Evolutionary conservation across 345 rosid genomes (phyloP).

Genomic region (Pistacia vera): DNA sequence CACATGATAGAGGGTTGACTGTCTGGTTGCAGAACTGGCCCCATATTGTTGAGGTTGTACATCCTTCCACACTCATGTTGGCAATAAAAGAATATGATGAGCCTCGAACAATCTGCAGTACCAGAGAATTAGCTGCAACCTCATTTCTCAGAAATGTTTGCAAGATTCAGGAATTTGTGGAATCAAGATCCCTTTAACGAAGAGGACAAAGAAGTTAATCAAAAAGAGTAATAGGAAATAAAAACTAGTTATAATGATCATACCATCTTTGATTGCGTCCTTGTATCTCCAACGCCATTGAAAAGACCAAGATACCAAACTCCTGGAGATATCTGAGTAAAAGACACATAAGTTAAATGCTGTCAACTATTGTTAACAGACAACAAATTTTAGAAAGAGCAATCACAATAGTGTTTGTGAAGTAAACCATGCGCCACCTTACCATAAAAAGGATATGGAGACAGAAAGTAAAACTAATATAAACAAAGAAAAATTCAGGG

Average conservation of each 20-base stretch:
- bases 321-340: constrained; percentile 78
- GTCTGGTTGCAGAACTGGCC: constrained; percentile 92
- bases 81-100: constrained; percentile 73
- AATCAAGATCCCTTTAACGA: not conserved
- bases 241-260: constrained; percentile 4
- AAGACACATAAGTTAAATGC: constrained; percentile 13
- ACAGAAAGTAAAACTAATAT: not conserved
- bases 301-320: constrained; percentile 91
- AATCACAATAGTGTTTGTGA: not conserved
- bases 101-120: constrained; percentile 70
- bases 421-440: not conserved
- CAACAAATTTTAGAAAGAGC: not conserved
- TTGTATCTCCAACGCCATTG: constrained; percentile 82
- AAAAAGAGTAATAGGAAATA: not conserved
- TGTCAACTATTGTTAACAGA: not conserved
- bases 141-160: constrained; percentile 11
- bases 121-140: constrained; percentile 25
- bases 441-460: not conserved
- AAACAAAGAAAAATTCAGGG: not conserved
- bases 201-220: not conserved
- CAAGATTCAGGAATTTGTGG: not conserved
- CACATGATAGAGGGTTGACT: constrained; percentile 64
- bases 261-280: constrained; percentile 96
- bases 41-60: constrained; percentile 67
- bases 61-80: constrained; percentile 87